Evolutionary conservation across 306 rosid genomes (phyloP).

Genomic region (Medicago ruthenica): DNA sequence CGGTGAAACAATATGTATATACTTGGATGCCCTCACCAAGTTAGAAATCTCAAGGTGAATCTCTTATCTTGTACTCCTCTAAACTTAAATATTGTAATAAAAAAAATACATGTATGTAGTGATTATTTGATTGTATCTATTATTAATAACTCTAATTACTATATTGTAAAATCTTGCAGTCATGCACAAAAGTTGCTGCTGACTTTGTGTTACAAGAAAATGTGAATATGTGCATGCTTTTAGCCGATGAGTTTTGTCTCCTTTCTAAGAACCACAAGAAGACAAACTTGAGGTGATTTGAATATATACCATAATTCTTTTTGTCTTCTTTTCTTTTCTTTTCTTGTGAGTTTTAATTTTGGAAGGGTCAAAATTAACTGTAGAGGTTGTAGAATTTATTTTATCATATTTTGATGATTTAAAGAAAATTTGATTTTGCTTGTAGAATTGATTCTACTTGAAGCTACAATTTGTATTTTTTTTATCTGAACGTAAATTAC

Average conservation of each 20-base stretch:
- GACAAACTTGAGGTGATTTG: conserved; percentile 73
- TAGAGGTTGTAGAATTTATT: too few relatives aligned
- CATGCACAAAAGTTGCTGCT: conserved; percentile 79
- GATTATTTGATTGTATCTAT: neutral
- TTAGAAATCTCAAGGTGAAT: conserved; percentile 72
- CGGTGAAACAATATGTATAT: conserved; percentile 83
- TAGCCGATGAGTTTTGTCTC: conserved; percentile 59
- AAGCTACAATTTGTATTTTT: too few relatives aligned
- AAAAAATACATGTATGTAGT: too few relatives aligned
- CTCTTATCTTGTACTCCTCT: neutral
- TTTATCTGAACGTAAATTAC: too few relatives aligned
- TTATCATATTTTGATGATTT: too few relatives aligned
- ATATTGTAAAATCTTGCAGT: conserved; percentile 44
- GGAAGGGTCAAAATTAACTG: neutral
- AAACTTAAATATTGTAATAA: too few relatives aligned
- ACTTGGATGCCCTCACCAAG: conserved; percentile 87
- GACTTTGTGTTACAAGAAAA: conserved; percentile 80
- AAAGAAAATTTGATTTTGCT: too few relatives aligned
- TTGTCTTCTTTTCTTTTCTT: neutral
- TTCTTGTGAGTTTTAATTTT: neutral
- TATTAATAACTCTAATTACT: neutral
- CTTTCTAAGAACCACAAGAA: conserved; percentile 76
- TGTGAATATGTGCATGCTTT: too few relatives aligned
- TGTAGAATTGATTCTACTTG: too few relatives aligned
- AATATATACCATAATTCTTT: neutral